A percentile compares a stretch with the other conserved stretches of the same genome.
phyloP scores from a whole-genome alignment of 345 rosid species.

The Sonneratia alba region DNA sequence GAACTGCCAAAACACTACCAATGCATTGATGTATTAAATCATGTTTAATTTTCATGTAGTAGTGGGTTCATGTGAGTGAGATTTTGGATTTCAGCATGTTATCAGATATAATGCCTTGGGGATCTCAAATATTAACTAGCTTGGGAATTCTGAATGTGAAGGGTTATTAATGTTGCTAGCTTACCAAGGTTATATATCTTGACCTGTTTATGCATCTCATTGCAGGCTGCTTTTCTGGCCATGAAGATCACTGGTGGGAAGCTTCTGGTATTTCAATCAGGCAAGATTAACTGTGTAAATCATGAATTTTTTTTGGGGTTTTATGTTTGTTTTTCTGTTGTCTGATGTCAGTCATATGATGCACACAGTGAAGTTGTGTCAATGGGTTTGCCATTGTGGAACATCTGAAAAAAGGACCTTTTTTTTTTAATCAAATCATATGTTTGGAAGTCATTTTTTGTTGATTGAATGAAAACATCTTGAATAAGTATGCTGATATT shows the following conservation, averaged over 20 bases:
- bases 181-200: not conserved
- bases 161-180: not conserved
- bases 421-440: too few relatives aligned
- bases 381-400: not conserved
- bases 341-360: not conserved
- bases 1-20: not conserved
- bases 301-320: too few relatives aligned
- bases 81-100: not conserved
- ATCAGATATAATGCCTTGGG: not conserved
- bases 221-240: slow-evolving; percentile 88
- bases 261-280: slow-evolving; percentile 96
- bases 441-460: too few relatives aligned
- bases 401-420: not conserved
- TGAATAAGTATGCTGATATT: too few relatives aligned
- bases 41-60: not conserved
- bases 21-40: not conserved
- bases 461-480: not conserved
- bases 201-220: slow-evolving; percentile 3
- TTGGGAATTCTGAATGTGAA: not conserved
- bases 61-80: not conserved
- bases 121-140: not conserved
- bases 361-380: not conserved
- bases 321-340: not conserved
- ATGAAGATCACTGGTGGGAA: slow-evolving; percentile 94
- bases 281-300: slow-evolving; percentile 24